phyloP scores from a whole-genome alignment of 139 green algal genomes.

The Chlorella sp. region DNA sequence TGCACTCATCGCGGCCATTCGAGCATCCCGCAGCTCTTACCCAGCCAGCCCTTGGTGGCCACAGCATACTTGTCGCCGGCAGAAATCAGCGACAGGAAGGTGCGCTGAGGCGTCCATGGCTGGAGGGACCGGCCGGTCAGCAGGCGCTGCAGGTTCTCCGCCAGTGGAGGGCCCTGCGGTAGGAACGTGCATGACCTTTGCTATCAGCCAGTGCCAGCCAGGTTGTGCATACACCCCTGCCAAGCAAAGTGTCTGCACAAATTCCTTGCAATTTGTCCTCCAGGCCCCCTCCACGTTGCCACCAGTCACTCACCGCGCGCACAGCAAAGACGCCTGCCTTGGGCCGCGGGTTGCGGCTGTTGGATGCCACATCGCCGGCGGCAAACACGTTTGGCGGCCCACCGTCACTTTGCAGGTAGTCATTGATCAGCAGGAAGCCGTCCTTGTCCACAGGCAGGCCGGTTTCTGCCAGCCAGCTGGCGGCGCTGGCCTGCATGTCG shows the following conservation, averaged over 20 bases:
- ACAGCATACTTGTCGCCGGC: conserved; percentile 67
- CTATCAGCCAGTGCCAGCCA: too few species aligned
- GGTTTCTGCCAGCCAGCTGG: conserved; percentile 76
- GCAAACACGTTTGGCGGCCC: conserved; percentile 88
- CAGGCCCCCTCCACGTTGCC: too few species aligned
- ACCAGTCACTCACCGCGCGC: conserved; percentile 65
- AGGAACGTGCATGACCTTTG: too few species aligned
- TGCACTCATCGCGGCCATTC: too few species aligned
- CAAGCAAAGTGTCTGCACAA: too few species aligned
- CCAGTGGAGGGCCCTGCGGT: conserved; percentile 77
- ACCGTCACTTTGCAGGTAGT: conserved; percentile 64
- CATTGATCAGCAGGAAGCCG: conserved; percentile 90
- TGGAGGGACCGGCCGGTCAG: conserved; percentile 72
- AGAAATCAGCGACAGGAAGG: conserved; percentile 85
- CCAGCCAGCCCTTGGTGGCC: conserved; percentile 56
- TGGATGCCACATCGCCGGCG: conserved; percentile 87
- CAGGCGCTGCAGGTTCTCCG: conserved; percentile 83
- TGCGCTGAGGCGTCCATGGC: conserved; percentile 85
- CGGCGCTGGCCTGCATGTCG: conserved; percentile 64
- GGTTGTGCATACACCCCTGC: too few species aligned
- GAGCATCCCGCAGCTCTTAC: background rate
- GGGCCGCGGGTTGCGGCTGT: conserved; percentile 80
- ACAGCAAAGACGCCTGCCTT: conserved; percentile 99
- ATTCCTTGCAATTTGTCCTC: too few species aligned
- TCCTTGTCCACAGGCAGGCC: conserved; percentile 52